These are phyloP conservation scores for Hirsutella rhossiliensis DNA, from an alignment of 2,329 filamentous ascomycete genomes.

Conservation along the genomic window DNA sequence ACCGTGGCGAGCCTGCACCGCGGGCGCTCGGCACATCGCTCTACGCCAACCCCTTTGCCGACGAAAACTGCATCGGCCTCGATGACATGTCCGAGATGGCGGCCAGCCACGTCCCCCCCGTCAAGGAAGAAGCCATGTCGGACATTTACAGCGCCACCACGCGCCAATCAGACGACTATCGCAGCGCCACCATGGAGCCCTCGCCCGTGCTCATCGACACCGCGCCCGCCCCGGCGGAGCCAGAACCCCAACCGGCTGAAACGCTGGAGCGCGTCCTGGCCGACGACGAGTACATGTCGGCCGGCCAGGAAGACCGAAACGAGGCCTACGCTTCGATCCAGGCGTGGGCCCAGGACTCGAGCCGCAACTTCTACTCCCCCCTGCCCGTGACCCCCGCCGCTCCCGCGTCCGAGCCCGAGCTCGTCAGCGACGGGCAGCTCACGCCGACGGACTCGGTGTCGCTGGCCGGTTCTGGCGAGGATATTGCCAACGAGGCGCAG, in stretches of 20 bases:
- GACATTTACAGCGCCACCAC: conserved; percentile 49
- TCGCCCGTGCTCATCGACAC: conserved; percentile 22
- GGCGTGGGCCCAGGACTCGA: conserved; percentile 48
- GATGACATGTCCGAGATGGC: conserved; percentile 30
- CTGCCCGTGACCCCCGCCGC: conserved; percentile 38
- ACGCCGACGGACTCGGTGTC: conserved; percentile 50
- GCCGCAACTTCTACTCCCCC: conserved; percentile 47
- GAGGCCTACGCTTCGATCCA: conserved; percentile 49
- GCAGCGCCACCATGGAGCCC: conserved; percentile 11
- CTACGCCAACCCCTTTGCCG: conserved; percentile 48
- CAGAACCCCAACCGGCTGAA: conserved; percentile 7
- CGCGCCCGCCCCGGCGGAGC: conserved; percentile 8
- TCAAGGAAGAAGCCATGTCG: conserved; percentile 34
- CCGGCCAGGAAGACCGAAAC: conserved; percentile 31
- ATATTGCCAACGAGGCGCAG: conserved; percentile 29
- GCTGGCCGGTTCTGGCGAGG: conserved; percentile 37
- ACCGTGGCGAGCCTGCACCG: conserved; percentile 33
- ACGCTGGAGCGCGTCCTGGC: conserved; percentile 23
- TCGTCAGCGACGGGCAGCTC: conserved; percentile 39
- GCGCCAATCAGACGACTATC: conserved; percentile 17
- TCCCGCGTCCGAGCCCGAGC: conserved; percentile 37
- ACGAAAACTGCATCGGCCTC: conserved; percentile 40
- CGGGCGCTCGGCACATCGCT: too few relatives aligned
- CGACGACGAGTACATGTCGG: conserved; percentile 39
- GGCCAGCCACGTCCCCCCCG: conserved; percentile 29